Conservation (phyloP, 768 basidiomycete genomes). For the Suillus discolor region DNA sequence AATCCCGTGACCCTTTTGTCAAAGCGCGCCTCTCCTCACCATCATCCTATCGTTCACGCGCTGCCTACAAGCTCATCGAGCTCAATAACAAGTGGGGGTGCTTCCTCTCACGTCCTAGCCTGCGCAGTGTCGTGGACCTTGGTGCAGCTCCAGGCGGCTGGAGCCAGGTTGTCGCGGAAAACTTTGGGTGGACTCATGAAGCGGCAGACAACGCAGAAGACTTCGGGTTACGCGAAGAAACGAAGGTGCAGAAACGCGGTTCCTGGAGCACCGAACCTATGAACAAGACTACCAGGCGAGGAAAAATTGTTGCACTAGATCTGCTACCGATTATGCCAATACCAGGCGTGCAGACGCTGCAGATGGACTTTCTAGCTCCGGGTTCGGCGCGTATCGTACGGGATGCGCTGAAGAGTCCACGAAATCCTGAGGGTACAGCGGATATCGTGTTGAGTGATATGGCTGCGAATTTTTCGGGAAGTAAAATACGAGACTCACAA, state of each 20-base stretch:
- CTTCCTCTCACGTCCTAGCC: constrained; percentile 54
- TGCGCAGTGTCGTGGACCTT: constrained; percentile 76
- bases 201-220: not conserved
- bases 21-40: constrained; percentile 51
- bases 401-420: constrained; percentile 33
- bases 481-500: constrained; percentile 63
- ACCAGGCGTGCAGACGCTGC: constrained; percentile 70
- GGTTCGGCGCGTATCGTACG: constrained; percentile 49
- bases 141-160: constrained; percentile 95
- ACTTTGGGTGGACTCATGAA: constrained; percentile 51
- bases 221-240: constrained; percentile 6
- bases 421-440: constrained; percentile 46
- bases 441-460: constrained; percentile 91
- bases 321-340: constrained; percentile 72
- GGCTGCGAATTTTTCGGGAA: constrained; percentile 83
- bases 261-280: constrained; percentile 29
- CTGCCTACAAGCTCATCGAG: constrained; percentile 91
- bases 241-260: constrained; percentile 1
- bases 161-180: constrained; percentile 80
- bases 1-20: constrained; percentile 72
- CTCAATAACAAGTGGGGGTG: constrained; percentile 59
- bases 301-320: constrained; percentile 78
- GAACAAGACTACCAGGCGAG: constrained; percentile 19
- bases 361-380: constrained; percentile 76
- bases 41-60: constrained; percentile 72